Percentiles rank a stretch among this genome's conserved stretches.
phyloP scores from a whole-genome alignment of 805 yeast species.

The Starmera dryadoides region DNA sequence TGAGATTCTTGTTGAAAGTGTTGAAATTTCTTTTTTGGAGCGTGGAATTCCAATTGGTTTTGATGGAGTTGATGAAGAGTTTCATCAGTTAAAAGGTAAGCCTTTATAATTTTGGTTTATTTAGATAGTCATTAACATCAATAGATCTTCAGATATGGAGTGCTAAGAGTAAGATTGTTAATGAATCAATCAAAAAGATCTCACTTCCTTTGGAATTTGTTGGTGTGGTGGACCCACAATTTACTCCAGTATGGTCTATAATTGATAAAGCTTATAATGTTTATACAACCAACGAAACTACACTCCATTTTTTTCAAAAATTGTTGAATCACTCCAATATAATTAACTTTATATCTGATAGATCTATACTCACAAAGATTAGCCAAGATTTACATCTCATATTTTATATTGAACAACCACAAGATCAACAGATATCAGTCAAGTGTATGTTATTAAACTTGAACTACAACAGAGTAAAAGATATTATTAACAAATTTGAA shows the following conservation, averaged over 20 bases:
- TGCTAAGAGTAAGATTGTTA: conserved; percentile 17
- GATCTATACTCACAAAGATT: conserved; percentile 9
- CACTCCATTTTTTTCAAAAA: conserved; percentile 10
- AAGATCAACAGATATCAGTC: conserved; percentile 4
- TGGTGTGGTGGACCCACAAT: conserved; percentile 12
- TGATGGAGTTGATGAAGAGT: not conserved
- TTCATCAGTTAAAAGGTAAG: not conserved
- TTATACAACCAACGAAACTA: conserved; percentile 10
- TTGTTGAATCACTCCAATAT: conserved; percentile 11
- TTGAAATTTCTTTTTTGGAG: not conserved
- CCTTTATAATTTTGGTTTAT: too few species aligned
- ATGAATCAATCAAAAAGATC: conserved; percentile 9
- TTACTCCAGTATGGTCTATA: conserved; percentile 20
- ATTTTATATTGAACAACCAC: conserved; percentile 13
- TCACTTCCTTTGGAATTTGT: conserved; percentile 5
- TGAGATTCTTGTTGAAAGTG: not conserved
- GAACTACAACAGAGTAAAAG: conserved; percentile 4
- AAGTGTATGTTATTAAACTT: conserved; percentile 15
- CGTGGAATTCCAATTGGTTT: not conserved
- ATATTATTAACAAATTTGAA: conserved; percentile 1
- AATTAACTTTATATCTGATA: conserved; percentile 4
- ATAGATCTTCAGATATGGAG: conserved; percentile 20
- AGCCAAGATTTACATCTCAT: conserved; percentile 8
- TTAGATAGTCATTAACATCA: not conserved
- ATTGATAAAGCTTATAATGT: conserved; percentile 20